Evolutionary conservation across 768 basidiomycete species (phyloP), one percentile per base, ranked within the genome.

Genomic region (Tylopilus intermedius): DNA sequence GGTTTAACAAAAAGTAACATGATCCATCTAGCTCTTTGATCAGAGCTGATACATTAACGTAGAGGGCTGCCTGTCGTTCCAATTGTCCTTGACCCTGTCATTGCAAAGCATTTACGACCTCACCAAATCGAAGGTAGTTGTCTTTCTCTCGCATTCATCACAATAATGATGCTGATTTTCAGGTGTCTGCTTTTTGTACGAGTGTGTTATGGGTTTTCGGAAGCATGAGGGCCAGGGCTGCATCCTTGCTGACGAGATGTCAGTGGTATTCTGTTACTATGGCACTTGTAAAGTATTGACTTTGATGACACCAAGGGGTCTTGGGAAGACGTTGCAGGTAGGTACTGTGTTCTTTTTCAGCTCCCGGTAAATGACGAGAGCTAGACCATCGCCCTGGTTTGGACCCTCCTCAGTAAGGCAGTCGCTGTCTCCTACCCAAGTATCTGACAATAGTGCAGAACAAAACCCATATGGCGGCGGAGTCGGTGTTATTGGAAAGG

Each of bases 221-320:
- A 88, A 84, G 66, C 90, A 92, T 56, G 92, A 94, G 68, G 89
- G 92, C 1, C 83, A 90, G 64, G 95, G 95, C 1, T 94, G 92
- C 61, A 96, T 99, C 58, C 79, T 99, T 32, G 96, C 95, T 2
- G 96, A 99, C 69, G 96, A 98, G 62, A 95, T 96, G 93, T 91
- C 56, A 32, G 69, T 55, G 38, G 35, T 49, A 7, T 43, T n/a
- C 15, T 45, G 8, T 11, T 33, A 32, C 26, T 48, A 30, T 33
- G 15, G 18, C 38, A 40, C 14, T 22, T 49, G 27, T 53, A 26
- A 26, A 65, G 27, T 47, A 26, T 15, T 62, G 18, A 61, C 45
- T 42, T 54, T 53, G 35, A 21, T 50, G 45, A 15, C 32, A 54
- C 33, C 18, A 75, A 86, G 94, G 94, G 95, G 95, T 46, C 80